phyloP scores from a whole-genome alignment of 129 eudicot species.

The Heracleum sosnowskyi region DNA sequence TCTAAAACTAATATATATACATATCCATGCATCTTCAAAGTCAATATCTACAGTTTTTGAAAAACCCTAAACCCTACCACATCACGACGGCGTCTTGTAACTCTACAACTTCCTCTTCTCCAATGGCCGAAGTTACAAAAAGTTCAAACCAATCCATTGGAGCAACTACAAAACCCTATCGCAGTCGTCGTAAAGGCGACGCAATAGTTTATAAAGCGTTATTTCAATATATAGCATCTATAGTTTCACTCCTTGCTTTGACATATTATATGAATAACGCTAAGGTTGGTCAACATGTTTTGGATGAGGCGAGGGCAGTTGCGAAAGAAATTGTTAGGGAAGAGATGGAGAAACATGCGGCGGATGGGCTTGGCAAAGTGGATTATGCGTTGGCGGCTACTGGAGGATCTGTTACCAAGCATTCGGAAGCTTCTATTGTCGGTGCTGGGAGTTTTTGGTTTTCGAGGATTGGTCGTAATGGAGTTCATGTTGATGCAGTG shows the following conservation, averaged over 20 bases:
- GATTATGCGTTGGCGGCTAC: constrained; percentile 76
- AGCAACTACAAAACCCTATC: constrained; percentile 13
- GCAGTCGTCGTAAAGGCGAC: constrained; percentile 15
- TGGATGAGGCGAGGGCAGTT: constrained; percentile 60
- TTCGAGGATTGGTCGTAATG: background rate
- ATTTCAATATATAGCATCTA: constrained; percentile 53
- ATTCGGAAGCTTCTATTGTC: constrained; percentile 28
- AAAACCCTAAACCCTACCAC: constrained; percentile 41
- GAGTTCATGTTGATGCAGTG: constrained; percentile 37
- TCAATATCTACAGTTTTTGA: constrained; percentile 51
- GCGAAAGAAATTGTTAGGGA: constrained; percentile 62
- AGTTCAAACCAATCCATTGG: constrained; percentile 21
- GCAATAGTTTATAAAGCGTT: constrained; percentile 19
- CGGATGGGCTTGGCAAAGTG: constrained; percentile 88
- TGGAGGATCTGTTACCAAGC: constrained; percentile 63
- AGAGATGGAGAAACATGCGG: constrained; percentile 82
- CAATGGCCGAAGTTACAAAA: constrained; percentile 15
- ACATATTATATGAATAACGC: constrained; percentile 19
- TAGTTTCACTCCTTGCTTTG: constrained; percentile 36
- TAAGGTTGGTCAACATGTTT: constrained; percentile 19
- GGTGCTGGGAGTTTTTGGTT: constrained; percentile 25
- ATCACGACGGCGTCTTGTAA: too few species aligned
- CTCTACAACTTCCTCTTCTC: too few species aligned
- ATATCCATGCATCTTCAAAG: background rate
- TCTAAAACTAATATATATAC: background rate